phyloP scores from a whole-genome alignment of 805 yeast species.

The Candida jianshihensis region DNA sequence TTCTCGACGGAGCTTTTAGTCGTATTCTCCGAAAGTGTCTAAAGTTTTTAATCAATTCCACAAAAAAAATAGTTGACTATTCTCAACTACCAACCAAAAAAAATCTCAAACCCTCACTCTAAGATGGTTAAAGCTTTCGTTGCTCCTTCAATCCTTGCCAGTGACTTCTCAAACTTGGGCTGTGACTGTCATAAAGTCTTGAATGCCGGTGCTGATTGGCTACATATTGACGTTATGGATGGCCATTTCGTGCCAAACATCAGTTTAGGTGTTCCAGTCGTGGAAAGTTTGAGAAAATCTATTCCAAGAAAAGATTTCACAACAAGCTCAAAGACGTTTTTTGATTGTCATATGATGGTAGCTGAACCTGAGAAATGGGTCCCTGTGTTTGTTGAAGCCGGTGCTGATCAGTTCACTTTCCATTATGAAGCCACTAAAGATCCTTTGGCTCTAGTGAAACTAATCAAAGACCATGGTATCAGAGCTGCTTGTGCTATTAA shows the following conservation, averaged over 20 bases:
- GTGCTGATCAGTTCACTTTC: constrained; percentile 94
- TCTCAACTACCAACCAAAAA: not conserved
- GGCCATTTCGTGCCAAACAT: constrained; percentile 98
- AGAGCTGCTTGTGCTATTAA: constrained; percentile 91
- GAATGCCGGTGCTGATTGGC: constrained; percentile 87
- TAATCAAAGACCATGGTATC: constrained; percentile 77
- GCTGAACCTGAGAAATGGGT: constrained; percentile 90
- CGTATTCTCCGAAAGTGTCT: too few species aligned
- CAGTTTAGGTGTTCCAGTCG: constrained; percentile 88
- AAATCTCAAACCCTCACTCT: not conserved
- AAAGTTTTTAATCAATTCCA: too few species aligned
- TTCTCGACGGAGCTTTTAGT: too few species aligned
- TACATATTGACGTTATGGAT: constrained; percentile 97
- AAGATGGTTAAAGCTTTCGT: constrained; percentile 72
- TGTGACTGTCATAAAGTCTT: constrained; percentile 80
- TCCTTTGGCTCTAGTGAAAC: constrained; percentile 64
- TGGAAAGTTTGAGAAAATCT: constrained; percentile 64
- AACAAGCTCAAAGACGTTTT: constrained; percentile 43
- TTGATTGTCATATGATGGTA: constrained; percentile 99
- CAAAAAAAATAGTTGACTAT: too few species aligned
- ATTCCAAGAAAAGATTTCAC: constrained; percentile 58
- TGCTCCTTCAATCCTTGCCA: constrained; percentile 92
- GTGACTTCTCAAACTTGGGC: constrained; percentile 86
- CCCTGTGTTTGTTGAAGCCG: constrained; percentile 82
- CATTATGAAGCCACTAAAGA: constrained; percentile 89